Conservation (phyloP, 371 early-diverging fungal species). For the Polyrhizophydium stewartii region DNA sequence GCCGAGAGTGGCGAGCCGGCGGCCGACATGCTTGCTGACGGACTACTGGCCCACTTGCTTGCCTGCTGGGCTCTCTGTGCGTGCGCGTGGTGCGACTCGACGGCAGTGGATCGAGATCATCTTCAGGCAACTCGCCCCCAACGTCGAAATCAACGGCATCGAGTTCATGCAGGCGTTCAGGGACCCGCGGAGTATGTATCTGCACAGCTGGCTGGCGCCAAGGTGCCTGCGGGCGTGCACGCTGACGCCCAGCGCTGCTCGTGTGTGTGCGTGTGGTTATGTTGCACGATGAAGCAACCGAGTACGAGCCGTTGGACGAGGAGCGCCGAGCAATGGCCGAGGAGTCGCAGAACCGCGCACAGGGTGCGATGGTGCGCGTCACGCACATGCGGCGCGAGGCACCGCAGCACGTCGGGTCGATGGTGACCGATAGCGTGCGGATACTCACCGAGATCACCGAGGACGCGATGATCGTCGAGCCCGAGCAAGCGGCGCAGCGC, state of each 20-base stretch:
- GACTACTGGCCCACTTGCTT: too few relatives aligned
- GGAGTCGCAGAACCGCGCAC: background rate
- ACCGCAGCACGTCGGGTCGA: background rate
- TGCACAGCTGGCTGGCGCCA: background rate
- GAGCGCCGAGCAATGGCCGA: background rate
- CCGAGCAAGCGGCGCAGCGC: background rate
- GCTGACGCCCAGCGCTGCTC: too few relatives aligned
- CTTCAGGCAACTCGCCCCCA: background rate
- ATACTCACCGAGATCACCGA: background rate
- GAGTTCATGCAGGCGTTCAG: background rate
- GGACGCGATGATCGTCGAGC: background rate
- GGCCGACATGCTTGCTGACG: too few relatives aligned
- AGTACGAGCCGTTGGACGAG: background rate
- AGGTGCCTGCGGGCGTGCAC: background rate
- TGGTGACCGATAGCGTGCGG: background rate
- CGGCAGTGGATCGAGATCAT: slow-evolving; percentile 7
- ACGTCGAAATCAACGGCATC: background rate
- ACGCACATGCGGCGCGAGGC: background rate
- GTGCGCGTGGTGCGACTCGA: too few relatives aligned
- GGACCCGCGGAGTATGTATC: background rate
- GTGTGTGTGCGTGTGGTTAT: too few relatives aligned
- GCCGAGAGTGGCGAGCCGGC: too few relatives aligned
- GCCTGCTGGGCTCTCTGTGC: too few relatives aligned
- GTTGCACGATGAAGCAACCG: background rate
- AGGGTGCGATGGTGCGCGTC: background rate